Conservation (phyloP, 2,329 filamentous ascomycete genomes). For the Diaporthe aspalathi region DNA sequence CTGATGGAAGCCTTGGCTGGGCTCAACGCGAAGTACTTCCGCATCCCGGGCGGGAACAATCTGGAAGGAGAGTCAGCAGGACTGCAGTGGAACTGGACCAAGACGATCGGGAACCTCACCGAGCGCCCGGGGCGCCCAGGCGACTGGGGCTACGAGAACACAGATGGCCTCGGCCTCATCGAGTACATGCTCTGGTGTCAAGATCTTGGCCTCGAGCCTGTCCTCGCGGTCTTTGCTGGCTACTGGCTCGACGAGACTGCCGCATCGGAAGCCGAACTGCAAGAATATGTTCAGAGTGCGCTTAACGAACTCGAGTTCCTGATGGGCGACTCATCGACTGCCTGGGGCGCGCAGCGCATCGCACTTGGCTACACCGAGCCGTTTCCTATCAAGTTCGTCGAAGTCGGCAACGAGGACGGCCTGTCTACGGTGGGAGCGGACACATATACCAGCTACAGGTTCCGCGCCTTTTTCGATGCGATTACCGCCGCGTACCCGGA, state of each 20-base stretch:
- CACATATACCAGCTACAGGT: constrained; percentile 54
- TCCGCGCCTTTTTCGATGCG: constrained; percentile 56
- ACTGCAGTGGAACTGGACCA: constrained; percentile 46
- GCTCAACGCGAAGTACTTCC: constrained; percentile 37
- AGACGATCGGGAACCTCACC: constrained; percentile 53
- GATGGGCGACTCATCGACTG: constrained; percentile 56
- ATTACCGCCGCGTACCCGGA: constrained; percentile 41
- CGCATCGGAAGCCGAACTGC: constrained; percentile 55
- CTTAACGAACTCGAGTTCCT: constrained; percentile 65
- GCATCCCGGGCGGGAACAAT: constrained; percentile 39
- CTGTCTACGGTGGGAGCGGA: constrained; percentile 52
- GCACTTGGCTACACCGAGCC: constrained; percentile 61
- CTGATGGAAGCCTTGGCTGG: constrained; percentile 36
- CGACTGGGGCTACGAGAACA: constrained; percentile 56
- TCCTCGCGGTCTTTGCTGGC: constrained; percentile 60
- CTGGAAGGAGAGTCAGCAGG: constrained; percentile 33
- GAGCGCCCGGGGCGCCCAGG: constrained; percentile 51
- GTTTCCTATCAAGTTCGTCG: constrained; percentile 62
- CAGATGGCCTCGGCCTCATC: constrained; percentile 62
- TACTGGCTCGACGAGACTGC: constrained; percentile 54
- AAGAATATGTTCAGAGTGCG: constrained; percentile 59
- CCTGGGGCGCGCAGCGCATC: constrained; percentile 59
- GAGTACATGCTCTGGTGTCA: constrained; percentile 56
- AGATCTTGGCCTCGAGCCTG: constrained; percentile 37
- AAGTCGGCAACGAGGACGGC: constrained; percentile 67